A percentile compares a stretch with the other conserved stretches of the same genome.
Conservation (phyloP, 23 red algal species). For the Gracilaria caudata region DNA sequence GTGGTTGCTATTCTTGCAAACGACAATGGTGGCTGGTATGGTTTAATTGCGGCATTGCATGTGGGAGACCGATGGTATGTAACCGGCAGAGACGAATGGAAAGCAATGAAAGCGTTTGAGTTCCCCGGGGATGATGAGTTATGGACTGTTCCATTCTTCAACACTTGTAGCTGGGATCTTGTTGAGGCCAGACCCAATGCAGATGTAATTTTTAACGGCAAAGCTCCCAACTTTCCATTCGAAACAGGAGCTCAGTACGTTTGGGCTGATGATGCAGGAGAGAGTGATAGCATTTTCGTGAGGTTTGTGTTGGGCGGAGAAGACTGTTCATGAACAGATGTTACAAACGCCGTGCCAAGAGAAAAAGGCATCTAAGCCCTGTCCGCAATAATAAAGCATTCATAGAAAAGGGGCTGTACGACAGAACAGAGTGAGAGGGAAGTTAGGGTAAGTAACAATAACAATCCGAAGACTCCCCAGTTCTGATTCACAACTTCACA, state of each 20-base stretch:
- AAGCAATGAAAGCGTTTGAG: constrained; percentile 24
- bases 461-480: too few species aligned
- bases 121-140: constrained; percentile 29
- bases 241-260: constrained; percentile 34
- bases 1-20: constrained; percentile 34
- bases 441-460: too few species aligned
- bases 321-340: constrained; percentile 20
- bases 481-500: too few species aligned
- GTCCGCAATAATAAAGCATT: background rate
- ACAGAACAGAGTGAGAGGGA: too few species aligned
- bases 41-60: constrained; percentile 25
- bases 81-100: constrained; percentile 43
- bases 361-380: background rate
- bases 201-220: constrained; percentile 12
- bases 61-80: constrained; percentile 21
- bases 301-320: constrained; percentile 29
- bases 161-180: constrained; percentile 14
- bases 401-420: background rate
- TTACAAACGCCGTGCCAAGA: background rate
- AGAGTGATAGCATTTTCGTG: constrained; percentile 28
- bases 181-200: constrained; percentile 30
- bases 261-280: constrained; percentile 33
- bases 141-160: constrained; percentile 28
- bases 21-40: constrained; percentile 32
- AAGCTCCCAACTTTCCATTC: constrained; percentile 17